These are phyloP conservation scores for Silene uniflora DNA, from an alignment of 148 eudicot genomes.

Conservation along the genomic window DNA sequence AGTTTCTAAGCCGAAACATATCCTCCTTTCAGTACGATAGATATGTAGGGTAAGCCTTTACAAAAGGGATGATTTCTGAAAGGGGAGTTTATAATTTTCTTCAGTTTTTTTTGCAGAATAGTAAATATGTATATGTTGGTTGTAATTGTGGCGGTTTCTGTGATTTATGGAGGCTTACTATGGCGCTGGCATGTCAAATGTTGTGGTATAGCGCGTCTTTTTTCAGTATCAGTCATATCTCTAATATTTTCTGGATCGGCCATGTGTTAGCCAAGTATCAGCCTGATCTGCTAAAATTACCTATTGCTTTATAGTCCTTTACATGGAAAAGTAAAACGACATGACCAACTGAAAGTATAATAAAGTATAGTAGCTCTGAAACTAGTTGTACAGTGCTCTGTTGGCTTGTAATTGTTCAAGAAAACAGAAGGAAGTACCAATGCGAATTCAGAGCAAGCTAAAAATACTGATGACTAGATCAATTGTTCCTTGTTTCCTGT, in stretches of 20 bases:
- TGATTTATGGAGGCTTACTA: neutral
- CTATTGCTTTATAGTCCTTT: neutral
- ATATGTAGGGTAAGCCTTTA: neutral
- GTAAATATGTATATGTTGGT: neutral
- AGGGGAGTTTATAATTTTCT: neutral
- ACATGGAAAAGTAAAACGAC: neutral
- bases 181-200: neutral
- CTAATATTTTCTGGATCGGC: neutral
- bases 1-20: conserved; percentile 4
- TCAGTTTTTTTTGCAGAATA: neutral
- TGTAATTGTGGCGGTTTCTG: neutral
- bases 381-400: neutral
- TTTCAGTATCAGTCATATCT: neutral
- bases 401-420: neutral
- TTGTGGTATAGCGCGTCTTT: neutral
- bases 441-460: neutral
- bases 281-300: neutral
- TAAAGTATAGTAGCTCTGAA: neutral
- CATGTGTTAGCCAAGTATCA: neutral
- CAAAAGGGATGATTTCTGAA: neutral
- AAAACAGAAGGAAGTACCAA: neutral
- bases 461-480: neutral
- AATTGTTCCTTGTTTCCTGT: conserved; percentile 3
- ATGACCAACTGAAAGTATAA: neutral
- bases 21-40: neutral